Evolutionary conservation across 331 rosid genomes (phyloP).

Genomic region (Quercus tomentella): DNA sequence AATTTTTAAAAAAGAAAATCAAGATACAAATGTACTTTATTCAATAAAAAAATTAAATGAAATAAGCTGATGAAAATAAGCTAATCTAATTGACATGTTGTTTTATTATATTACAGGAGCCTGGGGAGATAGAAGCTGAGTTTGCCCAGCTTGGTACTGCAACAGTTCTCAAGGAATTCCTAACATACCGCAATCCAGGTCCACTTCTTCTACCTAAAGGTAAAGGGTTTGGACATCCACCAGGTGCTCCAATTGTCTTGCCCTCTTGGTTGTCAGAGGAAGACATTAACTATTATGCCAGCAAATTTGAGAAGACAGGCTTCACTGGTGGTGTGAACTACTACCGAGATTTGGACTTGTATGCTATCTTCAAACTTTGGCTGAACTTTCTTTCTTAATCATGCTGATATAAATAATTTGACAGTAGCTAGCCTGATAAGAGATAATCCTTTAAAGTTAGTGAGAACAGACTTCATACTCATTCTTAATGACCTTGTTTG

Average conservation of each 20-base stretch:
- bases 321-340: constrained; percentile 69
- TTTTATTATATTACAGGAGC: constrained; percentile 36
- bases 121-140: constrained; percentile 68
- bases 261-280: constrained; percentile 71
- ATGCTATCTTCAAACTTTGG: constrained; percentile 10
- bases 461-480: too few species aligned
- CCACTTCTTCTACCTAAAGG: constrained; percentile 63
- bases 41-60: too few species aligned
- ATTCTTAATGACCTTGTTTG: too few species aligned
- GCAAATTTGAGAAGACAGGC: constrained; percentile 56
- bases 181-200: constrained; percentile 47
- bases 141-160: constrained; percentile 60
- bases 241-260: constrained; percentile 43
- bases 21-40: too few species aligned
- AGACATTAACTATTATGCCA: constrained; percentile 53
- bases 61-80: too few species aligned
- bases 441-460: too few species aligned
- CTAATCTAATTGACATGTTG: neutral
- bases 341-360: constrained; percentile 63
- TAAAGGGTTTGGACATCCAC: constrained; percentile 40
- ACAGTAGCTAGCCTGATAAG: too few species aligned
- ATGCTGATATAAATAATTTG: neutral
- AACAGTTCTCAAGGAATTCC: constrained; percentile 53
- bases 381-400: neutral
- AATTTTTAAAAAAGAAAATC: too few species aligned